Conservation (phyloP, 139 green algal genomes). For the Ulvella scutata region DNA sequence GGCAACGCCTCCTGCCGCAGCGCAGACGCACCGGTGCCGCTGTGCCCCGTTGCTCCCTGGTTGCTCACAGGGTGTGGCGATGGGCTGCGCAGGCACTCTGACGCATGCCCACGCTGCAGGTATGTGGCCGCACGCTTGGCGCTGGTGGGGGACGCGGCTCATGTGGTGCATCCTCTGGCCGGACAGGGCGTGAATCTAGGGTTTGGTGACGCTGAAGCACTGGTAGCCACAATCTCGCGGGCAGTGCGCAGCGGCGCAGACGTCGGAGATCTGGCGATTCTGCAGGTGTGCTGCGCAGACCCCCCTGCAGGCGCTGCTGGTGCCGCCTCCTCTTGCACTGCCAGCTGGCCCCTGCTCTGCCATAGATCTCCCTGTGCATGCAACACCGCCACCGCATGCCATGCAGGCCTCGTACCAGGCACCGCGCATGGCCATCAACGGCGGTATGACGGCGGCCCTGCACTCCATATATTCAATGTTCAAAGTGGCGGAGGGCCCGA, state of each 20-base stretch:
- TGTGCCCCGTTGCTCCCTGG: no score
- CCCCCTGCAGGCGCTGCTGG: not conserved
- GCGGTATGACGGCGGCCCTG: slow-evolving; percentile 40
- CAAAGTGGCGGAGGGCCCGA: slow-evolving; percentile 17
- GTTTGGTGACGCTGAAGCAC: slow-evolving; percentile 42
- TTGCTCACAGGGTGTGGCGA: no score
- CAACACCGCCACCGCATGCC: not conserved
- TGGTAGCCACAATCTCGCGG: slow-evolving; percentile 26
- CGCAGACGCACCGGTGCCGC: no score
- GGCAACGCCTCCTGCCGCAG: no score
- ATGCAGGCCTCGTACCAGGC: slow-evolving; percentile 43
- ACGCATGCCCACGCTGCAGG: slow-evolving; percentile 23
- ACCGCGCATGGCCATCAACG: slow-evolving; percentile 32
- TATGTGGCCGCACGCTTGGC: slow-evolving; percentile 53
- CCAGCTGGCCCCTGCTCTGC: no score
- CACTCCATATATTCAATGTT: slow-evolving; percentile 41
- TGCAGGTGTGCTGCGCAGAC: slow-evolving; percentile 16
- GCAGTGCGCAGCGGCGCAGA: slow-evolving; percentile 34
- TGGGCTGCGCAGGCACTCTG: no score
- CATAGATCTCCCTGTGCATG: not conserved
- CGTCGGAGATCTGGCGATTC: slow-evolving; percentile 19
- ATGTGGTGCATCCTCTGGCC: slow-evolving; percentile 58
- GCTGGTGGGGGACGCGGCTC: slow-evolving; percentile 66
- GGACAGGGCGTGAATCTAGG: slow-evolving; percentile 73
- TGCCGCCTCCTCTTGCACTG: not conserved